Conservation (phyloP, 495 filamentous ascomycete genomes). For the Articulospora tetracladia region DNA sequence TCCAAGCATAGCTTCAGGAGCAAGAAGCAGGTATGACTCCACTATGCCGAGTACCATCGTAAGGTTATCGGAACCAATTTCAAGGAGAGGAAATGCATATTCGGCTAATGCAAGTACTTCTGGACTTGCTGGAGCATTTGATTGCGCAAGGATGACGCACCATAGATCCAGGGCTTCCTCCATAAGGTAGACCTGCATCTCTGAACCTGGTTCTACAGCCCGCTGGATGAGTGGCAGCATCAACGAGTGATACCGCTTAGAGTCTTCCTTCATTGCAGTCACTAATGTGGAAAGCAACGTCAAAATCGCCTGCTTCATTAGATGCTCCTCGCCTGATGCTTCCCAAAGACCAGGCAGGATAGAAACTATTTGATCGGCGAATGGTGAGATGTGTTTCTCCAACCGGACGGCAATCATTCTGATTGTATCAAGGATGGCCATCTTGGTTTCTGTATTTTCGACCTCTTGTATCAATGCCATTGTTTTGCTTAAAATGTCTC, state of each 20-base stretch:
- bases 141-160: conserved; percentile 70
- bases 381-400: conserved; percentile 68
- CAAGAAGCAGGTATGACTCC: conserved; percentile 76
- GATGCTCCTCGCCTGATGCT: conserved; percentile 70
- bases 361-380: conserved; percentile 74
- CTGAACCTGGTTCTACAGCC: conserved; percentile 74
- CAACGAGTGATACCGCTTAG: conserved; percentile 62
- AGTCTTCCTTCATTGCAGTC: conserved; percentile 70
- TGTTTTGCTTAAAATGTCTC: conserved; percentile 61
- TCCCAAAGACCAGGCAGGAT: conserved; percentile 85
- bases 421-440: conserved; percentile 81
- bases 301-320: conserved; percentile 91
- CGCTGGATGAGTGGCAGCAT: conserved; percentile 76
- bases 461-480: conserved; percentile 76
- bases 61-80: conserved; percentile 65
- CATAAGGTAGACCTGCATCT: conserved; percentile 76
- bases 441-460: conserved; percentile 79
- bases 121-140: conserved; percentile 56
- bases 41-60: conserved; percentile 67
- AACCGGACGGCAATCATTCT: conserved; percentile 74
- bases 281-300: conserved; percentile 76
- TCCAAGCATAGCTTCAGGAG: conserved; percentile 69
- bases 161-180: conserved; percentile 92
- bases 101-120: conserved; percentile 66
- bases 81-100: conserved; percentile 65